These are phyloP conservation scores for Pistacia atlantica DNA, from an alignment of 345 rosid genomes.

Conservation along the genomic window DNA sequence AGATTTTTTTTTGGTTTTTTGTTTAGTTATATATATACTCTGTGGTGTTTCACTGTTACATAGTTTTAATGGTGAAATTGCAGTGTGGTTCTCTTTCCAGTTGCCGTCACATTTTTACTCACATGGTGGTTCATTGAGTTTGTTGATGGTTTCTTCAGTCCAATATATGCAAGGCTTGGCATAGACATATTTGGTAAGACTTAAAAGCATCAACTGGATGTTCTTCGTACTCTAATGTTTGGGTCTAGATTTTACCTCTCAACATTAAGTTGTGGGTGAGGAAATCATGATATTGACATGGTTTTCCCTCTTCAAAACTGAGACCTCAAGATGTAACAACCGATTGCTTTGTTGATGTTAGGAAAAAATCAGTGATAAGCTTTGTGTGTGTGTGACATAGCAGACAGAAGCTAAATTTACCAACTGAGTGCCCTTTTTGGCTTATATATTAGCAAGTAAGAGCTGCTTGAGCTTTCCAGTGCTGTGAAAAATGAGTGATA, in stretches of 20 bases:
- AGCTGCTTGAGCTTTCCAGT: background rate
- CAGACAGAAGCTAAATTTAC: background rate
- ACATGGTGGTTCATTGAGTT: constrained; percentile 90
- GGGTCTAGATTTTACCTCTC: background rate
- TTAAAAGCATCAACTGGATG: constrained; percentile 1
- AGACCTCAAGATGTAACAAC: background rate
- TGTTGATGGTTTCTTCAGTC: constrained; percentile 88
- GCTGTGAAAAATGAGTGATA: background rate
- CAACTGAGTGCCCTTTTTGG: background rate
- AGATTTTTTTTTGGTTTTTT: background rate
- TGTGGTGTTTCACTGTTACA: background rate
- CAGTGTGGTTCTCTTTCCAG: constrained; percentile 89
- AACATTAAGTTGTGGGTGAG: background rate
- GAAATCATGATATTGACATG: background rate
- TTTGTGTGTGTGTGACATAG: background rate
- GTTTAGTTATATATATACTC: background rate
- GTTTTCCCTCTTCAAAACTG: background rate
- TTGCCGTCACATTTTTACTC: constrained; percentile 78
- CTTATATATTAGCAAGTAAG: background rate
- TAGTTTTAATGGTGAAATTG: constrained; percentile 30
- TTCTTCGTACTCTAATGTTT: background rate
- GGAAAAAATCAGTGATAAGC: background rate
- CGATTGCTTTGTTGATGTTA: background rate
- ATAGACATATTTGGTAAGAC: constrained; percentile 76
- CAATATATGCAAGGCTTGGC: constrained; percentile 74